These are phyloP conservation scores for Creolimax fragrantissima DNA, from an alignment of 78 protist genomes.

Conservation along the genomic window DNA sequence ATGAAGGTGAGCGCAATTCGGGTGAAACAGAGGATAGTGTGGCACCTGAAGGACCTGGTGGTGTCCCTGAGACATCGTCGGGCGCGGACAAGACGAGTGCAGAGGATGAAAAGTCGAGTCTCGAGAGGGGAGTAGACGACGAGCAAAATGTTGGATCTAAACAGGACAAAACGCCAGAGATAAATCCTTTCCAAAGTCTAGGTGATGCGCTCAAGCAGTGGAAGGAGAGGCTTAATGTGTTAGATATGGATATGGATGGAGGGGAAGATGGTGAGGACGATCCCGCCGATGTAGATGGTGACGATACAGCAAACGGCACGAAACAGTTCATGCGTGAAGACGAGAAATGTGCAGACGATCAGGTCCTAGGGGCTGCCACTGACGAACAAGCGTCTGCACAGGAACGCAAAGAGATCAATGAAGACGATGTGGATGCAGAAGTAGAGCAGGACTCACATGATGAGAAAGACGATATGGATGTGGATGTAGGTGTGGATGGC, in stretches of 20 bases:
- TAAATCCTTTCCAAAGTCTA: slow-evolving; percentile 59
- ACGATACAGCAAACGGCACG: background rate
- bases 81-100: background rate
- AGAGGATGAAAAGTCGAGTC: background rate
- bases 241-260: slow-evolving; percentile 13
- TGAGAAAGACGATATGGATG: slow-evolving; percentile 44
- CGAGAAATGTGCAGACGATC: background rate
- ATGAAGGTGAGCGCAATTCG: background rate
- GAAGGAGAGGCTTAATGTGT: slow-evolving; percentile 30
- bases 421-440: slow-evolving; percentile 1
- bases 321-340: background rate
- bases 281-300: slow-evolving; percentile 22
- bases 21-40: background rate
- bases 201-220: slow-evolving; percentile 59
- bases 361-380: background rate
- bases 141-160: background rate
- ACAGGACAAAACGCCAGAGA: slow-evolving; percentile 12
- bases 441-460: slow-evolving; percentile 38
- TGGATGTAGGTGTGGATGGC: slow-evolving; percentile 19
- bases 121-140: background rate
- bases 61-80: background rate
- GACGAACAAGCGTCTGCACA: background rate
- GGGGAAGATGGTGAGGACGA: slow-evolving; percentile 10
- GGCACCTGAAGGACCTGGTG: background rate
- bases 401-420: background rate